Evolutionary conservation across 768 basidiomycete species (phyloP).

Genomic region (Candolleomyces eurysporus): DNA sequence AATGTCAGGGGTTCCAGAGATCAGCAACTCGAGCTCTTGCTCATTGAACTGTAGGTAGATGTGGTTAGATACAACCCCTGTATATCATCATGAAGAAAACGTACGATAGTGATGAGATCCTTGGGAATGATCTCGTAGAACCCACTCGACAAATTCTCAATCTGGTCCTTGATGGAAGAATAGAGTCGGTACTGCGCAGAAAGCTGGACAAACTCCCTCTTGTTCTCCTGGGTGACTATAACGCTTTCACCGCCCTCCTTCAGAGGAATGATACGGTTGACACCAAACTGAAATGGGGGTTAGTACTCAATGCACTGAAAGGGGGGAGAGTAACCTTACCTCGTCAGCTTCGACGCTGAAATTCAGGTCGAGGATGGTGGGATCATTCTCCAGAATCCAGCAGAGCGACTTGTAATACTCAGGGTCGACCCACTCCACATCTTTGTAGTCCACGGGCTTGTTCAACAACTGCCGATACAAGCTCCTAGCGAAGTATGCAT

Average conservation of each 20-base stretch:
- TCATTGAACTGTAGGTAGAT: slow-evolving; percentile 73
- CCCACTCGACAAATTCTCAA: slow-evolving; percentile 83
- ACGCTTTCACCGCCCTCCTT: slow-evolving; percentile 83
- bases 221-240: slow-evolving; percentile 95
- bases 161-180: slow-evolving; percentile 94
- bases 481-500: slow-evolving; percentile 97
- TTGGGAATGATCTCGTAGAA: slow-evolving; percentile 99
- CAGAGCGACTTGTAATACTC: slow-evolving; percentile 97
- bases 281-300: slow-evolving; percentile 65
- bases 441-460: slow-evolving; percentile 91
- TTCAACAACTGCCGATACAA: slow-evolving; percentile 93
- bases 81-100: slow-evolving; percentile 24
- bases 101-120: slow-evolving; percentile 87
- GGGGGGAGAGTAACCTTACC: slow-evolving; percentile 39
- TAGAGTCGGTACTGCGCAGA: slow-evolving; percentile 93
- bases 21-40: slow-evolving; percentile 89
- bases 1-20: slow-evolving; percentile 97
- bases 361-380: slow-evolving; percentile 79
- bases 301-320: neutral
- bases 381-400: slow-evolving; percentile 98
- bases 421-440: slow-evolving; percentile 97
- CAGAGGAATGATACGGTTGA: slow-evolving; percentile 82
- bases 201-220: slow-evolving; percentile 91
- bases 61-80: slow-evolving; percentile 2
- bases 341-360: slow-evolving; percentile 97